Evolutionary conservation across 371 early-diverging fungal genomes (phyloP), one percentile per base, ranked within the genome.

Genomic region (Mucor velutinosus): DNA sequence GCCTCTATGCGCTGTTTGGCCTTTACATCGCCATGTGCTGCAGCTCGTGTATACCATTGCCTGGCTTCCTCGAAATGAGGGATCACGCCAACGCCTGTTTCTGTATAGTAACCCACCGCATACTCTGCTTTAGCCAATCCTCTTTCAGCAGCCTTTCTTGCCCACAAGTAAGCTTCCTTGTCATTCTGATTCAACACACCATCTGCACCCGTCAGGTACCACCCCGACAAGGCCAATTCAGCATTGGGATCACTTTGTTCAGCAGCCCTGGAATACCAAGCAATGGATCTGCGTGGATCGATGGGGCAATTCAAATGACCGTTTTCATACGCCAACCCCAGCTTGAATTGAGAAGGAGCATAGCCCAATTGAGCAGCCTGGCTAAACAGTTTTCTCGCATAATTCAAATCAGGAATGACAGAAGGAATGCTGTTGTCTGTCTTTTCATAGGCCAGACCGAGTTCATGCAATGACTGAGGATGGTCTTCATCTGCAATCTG

Each of bases 211-310:
- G 95, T 94, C 64, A 95, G 78, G 67, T 93, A 95, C 95, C 95
- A 96, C 0, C 93, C 94, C 0, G 94, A 91, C 8, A 96, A 76
- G 11, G 94, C 95, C 27, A 95, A 76, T 67, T 92, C 91, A 1
- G 92, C 89, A 32, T 94, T 92, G 0, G 90, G 74, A 71, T 96
- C 86, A 11, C 89, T 90, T 70, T 93, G 89, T 62, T 95, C 91
- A 8, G 96, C 96, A 2, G 97, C 92, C 7, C 91, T 86, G n/a
- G 95, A 92, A 80, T 97, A 98, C 97, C 98, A 99, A 3, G 92
- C 93, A 71, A 99, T 95, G 7, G 96, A 95, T 51, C 91, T 76
- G 37, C 90, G 82, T 0, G 98, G 88, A 70, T 97, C 94, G 1
- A 91, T 81, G 4, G 92, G 90, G 60, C 94, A 92, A 7, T 87